Conservation (phyloP, 768 basidiomycete species). For the Lactarius hengduanensis region DNA sequence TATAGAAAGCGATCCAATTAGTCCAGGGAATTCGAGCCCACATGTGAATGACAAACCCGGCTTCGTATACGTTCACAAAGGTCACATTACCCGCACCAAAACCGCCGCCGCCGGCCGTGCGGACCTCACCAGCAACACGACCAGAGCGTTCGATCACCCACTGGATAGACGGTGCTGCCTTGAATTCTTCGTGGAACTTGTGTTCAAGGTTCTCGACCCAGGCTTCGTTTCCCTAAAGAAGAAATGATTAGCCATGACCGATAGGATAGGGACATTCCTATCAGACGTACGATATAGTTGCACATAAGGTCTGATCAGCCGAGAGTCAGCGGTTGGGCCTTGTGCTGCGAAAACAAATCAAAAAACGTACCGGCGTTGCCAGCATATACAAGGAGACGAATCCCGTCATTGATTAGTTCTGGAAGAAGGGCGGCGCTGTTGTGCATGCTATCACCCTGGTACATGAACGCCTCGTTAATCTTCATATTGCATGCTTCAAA, state of each 20-base stretch:
- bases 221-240: conserved; percentile 65
- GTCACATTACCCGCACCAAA: conserved; percentile 80
- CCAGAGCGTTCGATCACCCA: conserved; percentile 58
- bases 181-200: conserved; percentile 61
- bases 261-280: neutral
- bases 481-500: conserved; percentile 77
- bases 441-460: conserved; percentile 85
- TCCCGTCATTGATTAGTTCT: conserved; percentile 76
- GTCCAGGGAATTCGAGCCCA: neutral
- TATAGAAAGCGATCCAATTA: conserved; percentile 33
- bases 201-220: conserved; percentile 69
- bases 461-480: conserved; percentile 75
- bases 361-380: conserved; percentile 61
- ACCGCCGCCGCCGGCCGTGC: conserved; percentile 63
- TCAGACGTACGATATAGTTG: conserved; percentile 63
- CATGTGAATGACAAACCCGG: conserved; percentile 56
- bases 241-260: conserved; percentile 2
- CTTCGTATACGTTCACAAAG: conserved; percentile 73
- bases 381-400: conserved; percentile 86
- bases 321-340: neutral
- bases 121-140: conserved; percentile 62
- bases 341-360: neutral
- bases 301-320: conserved; percentile 64
- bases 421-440: conserved; percentile 78
- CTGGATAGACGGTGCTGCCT: conserved; percentile 44